phyloP scores from a whole-genome alignment of 768 basidiomycete species.

The Leccinum subgranulosum region DNA sequence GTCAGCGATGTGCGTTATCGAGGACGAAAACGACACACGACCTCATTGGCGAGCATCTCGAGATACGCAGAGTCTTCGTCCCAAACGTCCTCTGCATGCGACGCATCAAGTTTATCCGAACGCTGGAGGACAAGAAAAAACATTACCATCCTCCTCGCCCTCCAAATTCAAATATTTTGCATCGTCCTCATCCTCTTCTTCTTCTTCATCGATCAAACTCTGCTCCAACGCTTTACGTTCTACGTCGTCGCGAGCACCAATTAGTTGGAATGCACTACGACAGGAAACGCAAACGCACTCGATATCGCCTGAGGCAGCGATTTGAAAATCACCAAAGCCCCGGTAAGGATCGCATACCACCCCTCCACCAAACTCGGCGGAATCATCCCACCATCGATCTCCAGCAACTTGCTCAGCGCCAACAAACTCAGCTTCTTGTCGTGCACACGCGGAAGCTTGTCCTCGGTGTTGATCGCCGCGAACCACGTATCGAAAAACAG shows the following conservation, averaged over 20 bases:
- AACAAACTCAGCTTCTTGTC: slow-evolving; percentile 84
- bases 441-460: slow-evolving; percentile 76
- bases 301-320: slow-evolving; percentile 73
- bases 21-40: slow-evolving; percentile 26
- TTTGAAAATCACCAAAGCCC: slow-evolving; percentile 71
- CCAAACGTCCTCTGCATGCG: slow-evolving; percentile 72
- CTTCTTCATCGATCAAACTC: slow-evolving; percentile 39
- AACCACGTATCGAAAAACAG: slow-evolving; percentile 89
- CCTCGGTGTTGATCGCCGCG: slow-evolving; percentile 55
- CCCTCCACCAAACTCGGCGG: slow-evolving; percentile 62
- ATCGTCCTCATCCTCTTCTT: slow-evolving; percentile 51
- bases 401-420: slow-evolving; percentile 73
- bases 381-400: slow-evolving; percentile 55
- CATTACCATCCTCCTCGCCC: slow-evolving; percentile 59
- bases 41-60: slow-evolving; percentile 83
- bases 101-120: background rate
- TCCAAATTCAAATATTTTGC: slow-evolving; percentile 54
- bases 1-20: background rate
- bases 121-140: background rate
- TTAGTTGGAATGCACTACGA: background rate
- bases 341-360: slow-evolving; percentile 74
- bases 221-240: slow-evolving; percentile 63
- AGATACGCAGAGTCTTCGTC: slow-evolving; percentile 88
- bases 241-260: slow-evolving; percentile 22
- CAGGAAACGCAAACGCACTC: slow-evolving; percentile 40